These are phyloP conservation scores for Xylaria flabelliformis DNA, from an alignment of 495 filamentous ascomycete species.

Conservation along the genomic window DNA sequence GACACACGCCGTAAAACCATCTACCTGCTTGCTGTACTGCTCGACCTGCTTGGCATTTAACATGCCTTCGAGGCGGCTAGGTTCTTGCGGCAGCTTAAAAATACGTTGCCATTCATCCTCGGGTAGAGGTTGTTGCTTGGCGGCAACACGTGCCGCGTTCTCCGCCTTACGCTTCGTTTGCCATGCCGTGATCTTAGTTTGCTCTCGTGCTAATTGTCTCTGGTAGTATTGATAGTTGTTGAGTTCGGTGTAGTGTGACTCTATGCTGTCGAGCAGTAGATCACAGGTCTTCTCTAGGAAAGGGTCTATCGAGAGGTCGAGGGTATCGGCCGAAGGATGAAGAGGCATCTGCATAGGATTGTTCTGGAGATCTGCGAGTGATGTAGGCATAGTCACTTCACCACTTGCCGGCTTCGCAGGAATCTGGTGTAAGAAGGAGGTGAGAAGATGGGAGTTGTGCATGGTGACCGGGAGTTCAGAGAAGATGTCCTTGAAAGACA, in stretches of 20 bases:
- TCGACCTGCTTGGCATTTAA: slow-evolving; percentile 94
- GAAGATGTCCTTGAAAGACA: slow-evolving; percentile 93
- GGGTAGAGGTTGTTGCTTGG: slow-evolving; percentile 87
- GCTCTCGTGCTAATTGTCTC: slow-evolving; percentile 91
- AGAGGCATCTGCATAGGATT: slow-evolving; percentile 66
- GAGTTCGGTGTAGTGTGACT: slow-evolving; percentile 95
- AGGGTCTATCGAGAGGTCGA: slow-evolving; percentile 93
- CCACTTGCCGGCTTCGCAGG: slow-evolving; percentile 59
- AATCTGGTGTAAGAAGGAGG: slow-evolving; percentile 91
- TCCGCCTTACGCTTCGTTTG: slow-evolving; percentile 94
- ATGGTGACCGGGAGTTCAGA: slow-evolving; percentile 89
- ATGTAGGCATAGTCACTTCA: slow-evolving; percentile 73
- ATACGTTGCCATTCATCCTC: slow-evolving; percentile 98
- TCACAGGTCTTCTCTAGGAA: slow-evolving; percentile 99
- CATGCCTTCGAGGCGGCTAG: slow-evolving; percentile 88
- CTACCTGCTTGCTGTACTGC: slow-evolving; percentile 96
- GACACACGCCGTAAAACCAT: slow-evolving; percentile 91
- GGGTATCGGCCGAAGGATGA: slow-evolving; percentile 83
- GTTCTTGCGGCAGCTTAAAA: slow-evolving; percentile 96
- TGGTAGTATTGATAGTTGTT: slow-evolving; percentile 99
- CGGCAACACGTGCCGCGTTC: slow-evolving; percentile 80
- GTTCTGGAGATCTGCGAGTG: slow-evolving; percentile 72
- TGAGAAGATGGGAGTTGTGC: slow-evolving; percentile 97
- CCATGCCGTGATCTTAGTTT: slow-evolving; percentile 94
- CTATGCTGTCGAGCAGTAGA: slow-evolving; percentile 92